Conservation (phyloP, 257 asterid genomes). For the Penstemon eatonii region DNA sequence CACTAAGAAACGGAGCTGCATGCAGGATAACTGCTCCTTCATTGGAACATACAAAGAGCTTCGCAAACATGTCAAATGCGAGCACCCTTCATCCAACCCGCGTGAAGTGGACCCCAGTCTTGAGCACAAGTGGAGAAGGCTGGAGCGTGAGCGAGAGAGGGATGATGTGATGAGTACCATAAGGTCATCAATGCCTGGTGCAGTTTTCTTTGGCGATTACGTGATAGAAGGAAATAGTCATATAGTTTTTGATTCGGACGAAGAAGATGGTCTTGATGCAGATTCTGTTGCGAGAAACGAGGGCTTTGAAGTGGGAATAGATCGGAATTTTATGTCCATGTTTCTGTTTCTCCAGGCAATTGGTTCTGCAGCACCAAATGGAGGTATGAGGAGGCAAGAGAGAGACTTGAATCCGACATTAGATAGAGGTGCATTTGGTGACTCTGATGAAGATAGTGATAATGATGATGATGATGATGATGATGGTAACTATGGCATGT, state of each 20-base stretch:
- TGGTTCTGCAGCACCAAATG: conserved; percentile 40
- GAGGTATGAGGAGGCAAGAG: conserved; percentile 38
- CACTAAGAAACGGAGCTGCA: conserved; percentile 66
- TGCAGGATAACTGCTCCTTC: conserved; percentile 81
- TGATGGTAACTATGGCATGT: conserved; percentile 34
- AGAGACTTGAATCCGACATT: conserved; percentile 31
- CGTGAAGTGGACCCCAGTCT: conserved; percentile 85
- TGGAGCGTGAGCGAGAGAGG: conserved; percentile 88
- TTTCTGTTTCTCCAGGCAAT: conserved; percentile 79
- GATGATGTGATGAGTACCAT: conserved; percentile 91
- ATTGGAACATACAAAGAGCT: conserved; percentile 78
- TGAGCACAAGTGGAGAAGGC: conserved; percentile 84
- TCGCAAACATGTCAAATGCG: conserved; percentile 76
- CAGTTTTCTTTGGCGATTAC: conserved; percentile 90
- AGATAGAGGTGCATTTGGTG: conserved; percentile 40
- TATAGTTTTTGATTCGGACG: conserved; percentile 54
- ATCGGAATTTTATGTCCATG: conserved; percentile 66
- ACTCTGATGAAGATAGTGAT: conserved; percentile 48
- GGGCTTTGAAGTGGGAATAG: conserved; percentile 51
- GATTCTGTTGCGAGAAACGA: conserved; percentile 46
- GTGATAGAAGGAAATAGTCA: conserved; percentile 75
- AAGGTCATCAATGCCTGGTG: conserved; percentile 88
- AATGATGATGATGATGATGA: conserved; percentile 32
- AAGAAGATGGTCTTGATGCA: conserved; percentile 53
- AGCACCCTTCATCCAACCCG: conserved; percentile 88